A percentile compares a stretch with the other conserved stretches of the same genome.
Conservation (phyloP, 805 yeast species). For the Ogataea sp. region DNA sequence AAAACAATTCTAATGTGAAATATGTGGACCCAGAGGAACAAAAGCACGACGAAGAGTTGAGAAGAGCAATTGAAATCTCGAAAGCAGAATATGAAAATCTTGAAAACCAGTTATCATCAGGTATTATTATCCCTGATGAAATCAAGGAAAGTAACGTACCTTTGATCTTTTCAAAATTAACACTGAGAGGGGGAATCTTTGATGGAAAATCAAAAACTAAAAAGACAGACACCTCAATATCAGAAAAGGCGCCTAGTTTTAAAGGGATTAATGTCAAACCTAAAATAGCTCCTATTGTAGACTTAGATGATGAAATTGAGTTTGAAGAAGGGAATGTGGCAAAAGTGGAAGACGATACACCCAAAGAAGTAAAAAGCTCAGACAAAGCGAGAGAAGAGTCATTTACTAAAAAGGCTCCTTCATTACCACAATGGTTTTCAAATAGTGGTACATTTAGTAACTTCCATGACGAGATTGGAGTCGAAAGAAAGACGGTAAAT, state of each 20-base stretch:
- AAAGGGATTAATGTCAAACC: too few relatives aligned
- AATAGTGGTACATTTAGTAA: constrained; percentile 1
- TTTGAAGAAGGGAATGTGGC: background rate
- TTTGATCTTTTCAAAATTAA: constrained; percentile 12
- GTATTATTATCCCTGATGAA: too few relatives aligned
- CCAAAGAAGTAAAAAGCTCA: background rate
- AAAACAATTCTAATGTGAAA: constrained; percentile 7
- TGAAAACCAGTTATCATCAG: constrained; percentile 20
- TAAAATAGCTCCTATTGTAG: too few relatives aligned
- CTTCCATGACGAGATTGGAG: too few relatives aligned
- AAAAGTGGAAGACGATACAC: background rate
- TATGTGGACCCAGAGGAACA: constrained; percentile 9
- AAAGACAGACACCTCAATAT: constrained; percentile 1
- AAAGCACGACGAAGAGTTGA: constrained; percentile 22
- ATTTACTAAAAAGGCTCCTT: constrained; percentile 12
- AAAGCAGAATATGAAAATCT: constrained; percentile 30
- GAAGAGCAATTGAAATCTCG: constrained; percentile 39
- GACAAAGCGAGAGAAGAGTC: constrained; percentile 1
- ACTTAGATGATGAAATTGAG: constrained; percentile 2
- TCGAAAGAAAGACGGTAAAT: too few relatives aligned
- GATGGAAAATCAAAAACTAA: background rate
- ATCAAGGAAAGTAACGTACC: constrained; percentile 3
- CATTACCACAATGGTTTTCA: constrained; percentile 28
- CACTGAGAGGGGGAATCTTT: constrained; percentile 7
- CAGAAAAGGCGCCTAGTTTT: too few relatives aligned